A percentile compares a stretch with the other conserved stretches of the same genome.
Evolutionary conservation across 2,329 filamentous ascomycete species (phyloP).

Genomic region (Simplicillium aogashimaense): DNA sequence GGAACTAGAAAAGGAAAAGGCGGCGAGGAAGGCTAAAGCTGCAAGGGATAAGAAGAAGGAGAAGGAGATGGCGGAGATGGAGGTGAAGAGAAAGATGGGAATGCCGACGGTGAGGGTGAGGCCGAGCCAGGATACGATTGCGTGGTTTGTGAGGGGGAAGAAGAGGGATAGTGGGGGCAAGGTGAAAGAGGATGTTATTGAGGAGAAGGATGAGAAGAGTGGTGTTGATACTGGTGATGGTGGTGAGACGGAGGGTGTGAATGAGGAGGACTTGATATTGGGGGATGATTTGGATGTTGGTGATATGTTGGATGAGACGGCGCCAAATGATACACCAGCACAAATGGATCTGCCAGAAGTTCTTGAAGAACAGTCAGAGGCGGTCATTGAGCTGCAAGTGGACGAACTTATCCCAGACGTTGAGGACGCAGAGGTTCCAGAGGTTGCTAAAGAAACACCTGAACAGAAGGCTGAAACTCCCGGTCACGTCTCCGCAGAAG

Average conservation of each 20-base stretch:
- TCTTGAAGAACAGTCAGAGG: too few species aligned
- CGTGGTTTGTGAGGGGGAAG: constrained; percentile 35
- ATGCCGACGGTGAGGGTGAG: constrained; percentile 43
- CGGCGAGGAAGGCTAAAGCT: constrained; percentile 34
- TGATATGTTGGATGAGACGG: too few species aligned
- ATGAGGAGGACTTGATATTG: constrained; percentile 2
- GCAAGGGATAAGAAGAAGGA: constrained; percentile 46
- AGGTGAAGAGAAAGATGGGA: constrained; percentile 40
- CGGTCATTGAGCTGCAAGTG: too few species aligned
- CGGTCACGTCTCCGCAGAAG: not conserved
- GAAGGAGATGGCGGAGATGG: constrained; percentile 37
- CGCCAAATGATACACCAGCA: too few species aligned
- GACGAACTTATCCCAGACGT: too few species aligned
- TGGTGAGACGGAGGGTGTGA: not conserved
- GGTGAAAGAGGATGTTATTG: constrained; percentile 8
- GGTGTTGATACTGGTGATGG: not conserved
- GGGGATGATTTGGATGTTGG: too few species aligned
- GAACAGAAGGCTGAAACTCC: too few species aligned
- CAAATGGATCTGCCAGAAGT: too few species aligned
- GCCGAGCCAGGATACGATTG: constrained; percentile 48
- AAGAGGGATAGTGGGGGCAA: constrained; percentile 18
- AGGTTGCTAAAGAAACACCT: too few species aligned
- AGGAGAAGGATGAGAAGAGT: constrained; percentile 8
- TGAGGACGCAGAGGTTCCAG: too few species aligned
- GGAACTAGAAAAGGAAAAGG: constrained; percentile 39